A percentile compares a stretch with the other conserved stretches of the same genome.
phyloP scores from a whole-genome alignment of 2,329 filamentous ascomycete species.

The Microdochium bolleyi region DNA sequence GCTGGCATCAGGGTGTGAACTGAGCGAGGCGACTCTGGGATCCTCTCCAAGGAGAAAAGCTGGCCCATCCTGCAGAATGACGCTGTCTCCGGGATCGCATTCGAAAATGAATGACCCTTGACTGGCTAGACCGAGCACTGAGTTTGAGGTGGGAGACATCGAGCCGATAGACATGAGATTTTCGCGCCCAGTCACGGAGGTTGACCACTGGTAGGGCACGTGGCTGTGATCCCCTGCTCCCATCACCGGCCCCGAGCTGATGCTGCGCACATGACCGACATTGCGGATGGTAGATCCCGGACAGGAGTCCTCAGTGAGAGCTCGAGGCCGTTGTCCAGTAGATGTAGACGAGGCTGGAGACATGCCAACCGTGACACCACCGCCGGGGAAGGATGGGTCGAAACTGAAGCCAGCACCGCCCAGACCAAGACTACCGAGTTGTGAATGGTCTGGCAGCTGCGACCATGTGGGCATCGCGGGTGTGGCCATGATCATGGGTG shows the following conservation, averaged over 20 bases:
- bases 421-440: conserved; percentile 15
- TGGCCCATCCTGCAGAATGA: conserved; percentile 11
- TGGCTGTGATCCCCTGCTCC: conserved; percentile 15
- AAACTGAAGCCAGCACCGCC: conserved; percentile 16
- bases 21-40: not conserved
- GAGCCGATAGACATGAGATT: conserved; percentile 12
- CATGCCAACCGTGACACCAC: conserved; percentile 15
- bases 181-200: conserved; percentile 9
- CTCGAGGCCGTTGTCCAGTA: conserved; percentile 10
- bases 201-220: conserved; percentile 13
- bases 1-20: not conserved
- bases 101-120: conserved; percentile 6
- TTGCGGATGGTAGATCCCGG: conserved; percentile 11
- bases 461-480: conserved; percentile 9
- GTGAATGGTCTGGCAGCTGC: conserved; percentile 11
- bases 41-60: not conserved
- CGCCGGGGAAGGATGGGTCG: conserved; percentile 13
- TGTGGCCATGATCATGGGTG: not conserved
- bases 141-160: conserved; percentile 4
- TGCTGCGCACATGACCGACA: conserved; percentile 16
- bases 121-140: conserved; percentile 3
- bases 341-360: conserved; percentile 7
- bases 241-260: conserved; percentile 18
- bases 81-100: conserved; percentile 14
- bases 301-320: conserved; percentile 12